phyloP scores from a whole-genome alignment of 345 rosid genomes.

The Melaleuca quinquenervia region DNA sequence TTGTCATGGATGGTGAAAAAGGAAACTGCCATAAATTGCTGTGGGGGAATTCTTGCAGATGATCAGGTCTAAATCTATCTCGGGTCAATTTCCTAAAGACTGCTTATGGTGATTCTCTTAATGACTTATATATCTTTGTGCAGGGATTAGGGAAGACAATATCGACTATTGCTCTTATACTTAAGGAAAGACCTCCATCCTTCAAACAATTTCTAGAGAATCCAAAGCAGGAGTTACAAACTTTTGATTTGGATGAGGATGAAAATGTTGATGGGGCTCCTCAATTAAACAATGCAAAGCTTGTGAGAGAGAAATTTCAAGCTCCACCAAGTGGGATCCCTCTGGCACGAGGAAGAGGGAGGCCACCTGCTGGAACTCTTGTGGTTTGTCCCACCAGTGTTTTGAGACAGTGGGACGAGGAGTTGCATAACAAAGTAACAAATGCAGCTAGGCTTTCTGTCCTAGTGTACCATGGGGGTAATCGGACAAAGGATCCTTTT shows the following conservation, averaged over 20 bases:
- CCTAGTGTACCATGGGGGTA: slow-evolving; percentile 84
- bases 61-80: slow-evolving; percentile 57
- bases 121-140: slow-evolving; percentile 10
- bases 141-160: slow-evolving; percentile 96
- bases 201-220: slow-evolving; percentile 17
- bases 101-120: not conserved
- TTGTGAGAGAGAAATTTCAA: slow-evolving; percentile 13
- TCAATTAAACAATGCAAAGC: slow-evolving; percentile 13
- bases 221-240: slow-evolving; percentile 32
- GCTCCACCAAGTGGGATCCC: slow-evolving; percentile 6
- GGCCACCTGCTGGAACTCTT: slow-evolving; percentile 94
- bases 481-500: slow-evolving; percentile 76
- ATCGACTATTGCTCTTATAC: slow-evolving; percentile 91
- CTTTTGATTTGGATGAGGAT: slow-evolving; percentile 63
- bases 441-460: slow-evolving; percentile 57
- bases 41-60: slow-evolving; percentile 97
- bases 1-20: slow-evolving; percentile 94
- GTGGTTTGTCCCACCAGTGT: slow-evolving; percentile 98
- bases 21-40: slow-evolving; percentile 63
- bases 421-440: slow-evolving; percentile 68
- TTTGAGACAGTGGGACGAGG: slow-evolving; percentile 90
- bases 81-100: not conserved
- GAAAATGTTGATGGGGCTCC: slow-evolving; percentile 36
- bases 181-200: slow-evolving; percentile 66
- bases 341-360: slow-evolving; percentile 37